Conservation (phyloP, 2,329 filamentous ascomycete genomes). For the Mycosphaerella sp. region DNA sequence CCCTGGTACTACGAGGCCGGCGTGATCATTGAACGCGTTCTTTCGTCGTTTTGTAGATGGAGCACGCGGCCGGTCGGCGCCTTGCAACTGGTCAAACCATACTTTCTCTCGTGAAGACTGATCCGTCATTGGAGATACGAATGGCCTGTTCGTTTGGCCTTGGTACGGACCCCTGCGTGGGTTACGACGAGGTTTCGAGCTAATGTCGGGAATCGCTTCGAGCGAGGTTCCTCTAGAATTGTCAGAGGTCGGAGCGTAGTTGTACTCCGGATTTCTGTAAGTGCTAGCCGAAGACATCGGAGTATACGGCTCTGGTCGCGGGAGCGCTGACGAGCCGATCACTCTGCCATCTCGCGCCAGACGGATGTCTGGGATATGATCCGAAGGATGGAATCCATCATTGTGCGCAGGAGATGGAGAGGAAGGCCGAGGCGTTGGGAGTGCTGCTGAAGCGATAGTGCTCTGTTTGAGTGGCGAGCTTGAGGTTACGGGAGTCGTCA, state of each 20-base stretch:
- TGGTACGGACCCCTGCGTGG: constrained; percentile 18
- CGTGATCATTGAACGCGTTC: neutral
- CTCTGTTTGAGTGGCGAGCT: constrained; percentile 15
- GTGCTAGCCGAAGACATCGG: constrained; percentile 3
- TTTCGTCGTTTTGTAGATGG: constrained; percentile 4
- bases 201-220: constrained; percentile 22
- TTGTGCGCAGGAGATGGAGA: constrained; percentile 23
- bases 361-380: constrained; percentile 21
- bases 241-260: constrained; percentile 10
- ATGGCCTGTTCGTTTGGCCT: constrained; percentile 27
- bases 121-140: constrained; percentile 25
- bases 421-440: constrained; percentile 31
- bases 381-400: constrained; percentile 19
- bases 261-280: constrained; percentile 5
- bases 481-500: neutral
- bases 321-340: constrained; percentile 12
- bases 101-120: constrained; percentile 22
- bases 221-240: constrained; percentile 21
- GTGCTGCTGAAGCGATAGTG: neutral
- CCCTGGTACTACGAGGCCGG: constrained; percentile 23
- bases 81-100: constrained; percentile 30
- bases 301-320: constrained; percentile 15
- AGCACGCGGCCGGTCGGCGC: constrained; percentile 8
- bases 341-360: constrained; percentile 20
- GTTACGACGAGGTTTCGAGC: constrained; percentile 15